phyloP scores from a whole-genome alignment of 2,329 filamentous ascomycete species.

The Scytalidium lignicola region DNA sequence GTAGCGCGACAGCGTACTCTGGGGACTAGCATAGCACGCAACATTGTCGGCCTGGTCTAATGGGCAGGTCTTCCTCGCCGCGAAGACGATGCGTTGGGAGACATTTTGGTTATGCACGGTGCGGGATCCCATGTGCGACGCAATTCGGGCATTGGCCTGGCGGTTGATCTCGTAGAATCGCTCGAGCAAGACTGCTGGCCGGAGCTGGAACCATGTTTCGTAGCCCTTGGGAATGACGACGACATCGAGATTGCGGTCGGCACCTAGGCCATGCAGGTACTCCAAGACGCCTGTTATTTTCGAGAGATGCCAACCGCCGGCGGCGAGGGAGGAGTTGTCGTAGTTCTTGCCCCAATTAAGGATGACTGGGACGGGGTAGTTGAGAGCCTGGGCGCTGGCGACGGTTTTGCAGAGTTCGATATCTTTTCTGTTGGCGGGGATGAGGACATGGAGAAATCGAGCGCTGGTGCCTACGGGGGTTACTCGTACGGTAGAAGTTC shows the following conservation, averaged over 20 bases:
- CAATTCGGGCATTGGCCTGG: slow-evolving; percentile 8
- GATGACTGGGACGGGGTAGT: slow-evolving; percentile 2
- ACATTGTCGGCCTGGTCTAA: neutral
- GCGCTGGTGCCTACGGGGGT: neutral
- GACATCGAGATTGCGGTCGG: neutral
- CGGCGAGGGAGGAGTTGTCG: neutral
- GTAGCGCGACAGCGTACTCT: neutral
- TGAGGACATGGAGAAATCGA: neutral
- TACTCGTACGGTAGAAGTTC: neutral
- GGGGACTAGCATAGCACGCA: neutral
- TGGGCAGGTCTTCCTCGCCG: neutral
- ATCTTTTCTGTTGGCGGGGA: neutral
- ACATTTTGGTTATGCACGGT: neutral
- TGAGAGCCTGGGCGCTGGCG: neutral
- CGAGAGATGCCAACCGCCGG: neutral
- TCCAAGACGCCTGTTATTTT: neutral
- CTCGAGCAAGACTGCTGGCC: slow-evolving; percentile 11
- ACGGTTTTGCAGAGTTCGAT: neutral
- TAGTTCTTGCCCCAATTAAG: slow-evolving; percentile 1
- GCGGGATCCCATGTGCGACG: neutral
- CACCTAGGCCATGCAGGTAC: neutral
- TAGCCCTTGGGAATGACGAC: slow-evolving; percentile 14
- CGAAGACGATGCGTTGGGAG: neutral
- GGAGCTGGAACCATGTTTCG: slow-evolving; percentile 18
- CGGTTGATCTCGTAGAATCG: slow-evolving; percentile 13